Conservation (phyloP, 2,329 filamentous ascomycete species). For the Corynespora cassiicola region DNA sequence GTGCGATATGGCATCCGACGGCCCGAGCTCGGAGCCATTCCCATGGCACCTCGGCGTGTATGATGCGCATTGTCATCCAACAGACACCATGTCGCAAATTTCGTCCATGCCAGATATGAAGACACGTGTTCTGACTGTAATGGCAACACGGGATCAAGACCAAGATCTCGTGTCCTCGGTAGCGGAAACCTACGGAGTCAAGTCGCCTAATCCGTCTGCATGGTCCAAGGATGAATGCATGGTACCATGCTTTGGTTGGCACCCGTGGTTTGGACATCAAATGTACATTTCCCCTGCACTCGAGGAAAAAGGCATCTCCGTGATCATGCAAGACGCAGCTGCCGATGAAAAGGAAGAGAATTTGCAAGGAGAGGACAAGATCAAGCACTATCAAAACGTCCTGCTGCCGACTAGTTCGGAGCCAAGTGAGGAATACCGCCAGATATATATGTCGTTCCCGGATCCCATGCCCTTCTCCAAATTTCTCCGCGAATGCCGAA, state of each 20-base stretch:
- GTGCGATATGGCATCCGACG: too few relatives aligned
- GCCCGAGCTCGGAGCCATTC: constrained; percentile 43
- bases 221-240: constrained; percentile 52
- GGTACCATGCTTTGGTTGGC: constrained; percentile 83
- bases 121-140: constrained; percentile 71
- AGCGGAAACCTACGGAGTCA: constrained; percentile 62
- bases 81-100: constrained; percentile 73
- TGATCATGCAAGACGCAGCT: background rate
- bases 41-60: constrained; percentile 76
- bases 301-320: constrained; percentile 35
- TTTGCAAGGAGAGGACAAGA: constrained; percentile 56
- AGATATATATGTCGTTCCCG: constrained; percentile 59
- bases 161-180: constrained; percentile 73
- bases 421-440: constrained; percentile 47
- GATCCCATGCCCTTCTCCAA: constrained; percentile 65
- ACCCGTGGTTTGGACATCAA: constrained; percentile 85
- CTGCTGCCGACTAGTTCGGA: constrained; percentile 56
- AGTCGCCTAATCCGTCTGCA: constrained; percentile 26
- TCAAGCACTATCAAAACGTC: constrained; percentile 70
- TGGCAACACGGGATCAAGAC: constrained; percentile 79
- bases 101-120: constrained; percentile 68
- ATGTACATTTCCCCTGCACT: too few relatives aligned
- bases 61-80: constrained; percentile 86
- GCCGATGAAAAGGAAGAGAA: constrained; percentile 8
- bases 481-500: constrained; percentile 64